A percentile compares a stretch with the other conserved stretches of the same genome.
These are phyloP conservation scores for Limnanthes douglasii DNA, from an alignment of 345 rosid species.

Conservation along the genomic window DNA sequence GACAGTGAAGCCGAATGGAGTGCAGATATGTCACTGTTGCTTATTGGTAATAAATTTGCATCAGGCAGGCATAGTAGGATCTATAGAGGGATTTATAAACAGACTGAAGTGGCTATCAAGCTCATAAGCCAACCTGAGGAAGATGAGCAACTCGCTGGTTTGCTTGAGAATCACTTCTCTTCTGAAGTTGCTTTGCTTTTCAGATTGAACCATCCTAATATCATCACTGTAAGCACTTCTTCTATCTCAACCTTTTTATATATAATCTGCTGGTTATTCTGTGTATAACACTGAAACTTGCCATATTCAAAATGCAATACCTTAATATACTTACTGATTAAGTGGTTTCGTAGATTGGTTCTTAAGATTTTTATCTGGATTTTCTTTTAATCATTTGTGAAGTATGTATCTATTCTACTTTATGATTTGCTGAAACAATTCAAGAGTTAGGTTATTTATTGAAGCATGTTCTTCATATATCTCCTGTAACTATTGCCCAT, in stretches of 20 bases:
- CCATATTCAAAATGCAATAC: no score
- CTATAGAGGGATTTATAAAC: slow-evolving; percentile 60
- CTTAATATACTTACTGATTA: slow-evolving; percentile 1
- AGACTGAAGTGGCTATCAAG: slow-evolving; percentile 64
- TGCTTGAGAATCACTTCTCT: slow-evolving; percentile 55
- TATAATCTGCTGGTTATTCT: no score
- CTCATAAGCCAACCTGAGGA: slow-evolving; percentile 65
- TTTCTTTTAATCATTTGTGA: no score
- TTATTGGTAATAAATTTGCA: slow-evolving; percentile 58
- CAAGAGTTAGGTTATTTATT: slow-evolving; percentile 13
- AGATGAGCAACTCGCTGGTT: slow-evolving; percentile 40
- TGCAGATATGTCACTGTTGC: slow-evolving; percentile 67
- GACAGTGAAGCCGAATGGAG: slow-evolving; percentile 63
- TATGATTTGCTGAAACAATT: slow-evolving; percentile 9
- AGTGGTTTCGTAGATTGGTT: no score
- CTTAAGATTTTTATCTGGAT: no score
- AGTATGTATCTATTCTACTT: background rate
- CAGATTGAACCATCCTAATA: slow-evolving; percentile 42
- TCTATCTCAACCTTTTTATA: no score
- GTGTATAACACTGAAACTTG: no score
- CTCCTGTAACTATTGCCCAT: slow-evolving; percentile 16
- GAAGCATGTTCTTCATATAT: slow-evolving; percentile 8
- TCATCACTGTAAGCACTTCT: slow-evolving; percentile 38
- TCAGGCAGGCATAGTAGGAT: slow-evolving; percentile 71
- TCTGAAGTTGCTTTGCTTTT: slow-evolving; percentile 62